Base-by-base conservation (phyloP, 805 yeast species). In the Saccharomycopsis sp. region DNA sequence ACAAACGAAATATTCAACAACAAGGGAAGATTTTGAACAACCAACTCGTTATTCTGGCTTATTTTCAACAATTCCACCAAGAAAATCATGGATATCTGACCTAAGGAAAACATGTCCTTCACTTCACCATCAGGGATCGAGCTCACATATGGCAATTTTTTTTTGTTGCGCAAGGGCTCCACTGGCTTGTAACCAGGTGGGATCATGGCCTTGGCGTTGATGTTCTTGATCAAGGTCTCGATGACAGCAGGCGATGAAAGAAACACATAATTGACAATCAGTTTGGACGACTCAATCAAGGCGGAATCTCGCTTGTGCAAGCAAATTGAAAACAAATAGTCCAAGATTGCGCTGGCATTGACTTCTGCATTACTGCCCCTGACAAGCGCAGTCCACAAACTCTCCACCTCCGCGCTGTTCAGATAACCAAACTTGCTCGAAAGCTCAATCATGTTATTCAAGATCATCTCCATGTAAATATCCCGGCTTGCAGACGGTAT, bases 381-480 rank as follows among this genome's bases (percentile, higher is more conserved):
- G 1, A 94, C 95, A n/a, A 92, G 64, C 0, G 96, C 89, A 4
- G 84, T 86, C 99, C 99, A 92, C 17, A 92, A 60, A 0, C 94
- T 94, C 57, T 88, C 96, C 8, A 92, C 85, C 52, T 87, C 97
- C 52, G 80, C 81, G 33, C 85, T 84, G 50, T 85, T 75, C 10
- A 68, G 65, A 35, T 80, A 78, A 38, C 88, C 75, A 51, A 80
- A 83, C 44, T 75, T 75, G 27, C 86, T 75, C 0, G 96, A 86
- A 30, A 92, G 80, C 50, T 85, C 96, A 56, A 88, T 75, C 41
- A 89, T 61, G 48, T 88, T 87, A 47, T 72, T 73, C 50, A 89
- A 53, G 2, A 86, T 85, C 94, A 88, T 85, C 37, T 69, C 57
- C 9, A 25, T 25, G 1, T 59, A 64, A 3, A 71, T 56, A 22